Evolutionary conservation across 257 asterid species (phyloP), one percentile per base, ranked within the genome.

Genomic region (Solanum bulbocastanum): DNA sequence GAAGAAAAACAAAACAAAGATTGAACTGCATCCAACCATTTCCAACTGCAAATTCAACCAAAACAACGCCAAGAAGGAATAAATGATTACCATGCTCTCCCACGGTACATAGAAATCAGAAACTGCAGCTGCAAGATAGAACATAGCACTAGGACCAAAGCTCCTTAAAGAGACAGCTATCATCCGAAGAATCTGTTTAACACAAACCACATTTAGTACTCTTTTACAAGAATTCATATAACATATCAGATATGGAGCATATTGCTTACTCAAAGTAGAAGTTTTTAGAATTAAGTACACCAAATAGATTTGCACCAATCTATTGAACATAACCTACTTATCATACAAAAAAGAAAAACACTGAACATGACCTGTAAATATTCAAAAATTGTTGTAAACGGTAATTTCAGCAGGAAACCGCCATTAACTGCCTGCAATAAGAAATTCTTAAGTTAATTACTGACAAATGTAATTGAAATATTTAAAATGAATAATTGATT

Each of bases 91-190:
- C 99, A 97, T 95, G 90, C 94, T 93, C 89, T 94, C 98, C 99
- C 99, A 97, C 13, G 99, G 99, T 86, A 96, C 98, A 79, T 97
- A 97, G 88, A 96, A 97, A 89, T 97, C 99, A 88, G 99, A 97
- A 89, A 96, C 99, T 62, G 99, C 99, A 87, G 99, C 98, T 81
- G 99, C 99, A 83, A 97, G 97, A 92, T 95, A 96, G 87, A 97
- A 94, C 92, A 96, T 69, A 66, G 98, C 98, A 87, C 86, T 88
- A 87, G 95, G 88, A 42, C 96, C 99, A 35, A 93, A 91, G 75
- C 92, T 89, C 85, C 93, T 93, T 89, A 93, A 89, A 85, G 98
- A 92, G 13, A 89, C 68, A 56, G 96, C 96, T 83, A 93, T 90
- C 92, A 93, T 90, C 93, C 89, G 93, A 92, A 97, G 89, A 88